Percentiles rank a stretch among this genome's conserved stretches.
Evolutionary conservation across 129 eudicot genomes (phyloP).

Genomic region (Dittrichia graveolens): DNA sequence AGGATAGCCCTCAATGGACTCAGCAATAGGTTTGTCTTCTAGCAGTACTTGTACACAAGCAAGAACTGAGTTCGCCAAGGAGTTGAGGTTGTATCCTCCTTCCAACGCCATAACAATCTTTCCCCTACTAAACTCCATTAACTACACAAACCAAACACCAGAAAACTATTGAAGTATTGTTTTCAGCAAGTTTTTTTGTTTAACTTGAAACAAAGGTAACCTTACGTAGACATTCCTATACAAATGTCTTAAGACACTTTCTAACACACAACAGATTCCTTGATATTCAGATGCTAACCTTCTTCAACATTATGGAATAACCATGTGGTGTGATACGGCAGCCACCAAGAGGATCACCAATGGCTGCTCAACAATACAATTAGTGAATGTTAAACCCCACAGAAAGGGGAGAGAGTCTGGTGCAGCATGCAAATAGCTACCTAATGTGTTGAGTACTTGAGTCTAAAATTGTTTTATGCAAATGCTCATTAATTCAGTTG

Average conservation of each 20-base stretch:
- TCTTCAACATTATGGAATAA: constrained; percentile 71
- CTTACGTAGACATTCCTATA: neutral
- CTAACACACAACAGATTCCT: neutral
- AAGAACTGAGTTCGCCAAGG: constrained; percentile 71
- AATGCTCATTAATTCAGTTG: too few relatives aligned
- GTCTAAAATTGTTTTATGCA: too few relatives aligned
- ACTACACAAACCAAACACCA: constrained; percentile 43
- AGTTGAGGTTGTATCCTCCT: constrained; percentile 88
- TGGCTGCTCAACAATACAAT: constrained; percentile 55
- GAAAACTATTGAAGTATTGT: constrained; percentile 4
- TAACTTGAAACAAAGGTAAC: constrained; percentile 2
- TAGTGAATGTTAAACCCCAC: neutral
- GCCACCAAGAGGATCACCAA: constrained; percentile 94
- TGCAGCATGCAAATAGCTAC: too few relatives aligned
- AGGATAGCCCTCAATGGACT: constrained; percentile 56
- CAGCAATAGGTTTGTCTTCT: constrained; percentile 50
- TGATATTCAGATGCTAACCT: constrained; percentile 48
- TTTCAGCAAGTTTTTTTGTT: constrained; percentile 9
- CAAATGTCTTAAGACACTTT: neutral
- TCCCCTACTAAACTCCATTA: constrained; percentile 84
- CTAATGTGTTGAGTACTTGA: too few relatives aligned
- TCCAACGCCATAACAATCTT: constrained; percentile 84
- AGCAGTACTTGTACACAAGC: constrained; percentile 81
- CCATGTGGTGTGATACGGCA: constrained; percentile 84
- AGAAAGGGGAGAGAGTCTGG: too few relatives aligned